These are phyloP conservation scores for Cucurbita argyrosperma DNA, from an alignment of 306 rosid genomes.

Conservation along the genomic window DNA sequence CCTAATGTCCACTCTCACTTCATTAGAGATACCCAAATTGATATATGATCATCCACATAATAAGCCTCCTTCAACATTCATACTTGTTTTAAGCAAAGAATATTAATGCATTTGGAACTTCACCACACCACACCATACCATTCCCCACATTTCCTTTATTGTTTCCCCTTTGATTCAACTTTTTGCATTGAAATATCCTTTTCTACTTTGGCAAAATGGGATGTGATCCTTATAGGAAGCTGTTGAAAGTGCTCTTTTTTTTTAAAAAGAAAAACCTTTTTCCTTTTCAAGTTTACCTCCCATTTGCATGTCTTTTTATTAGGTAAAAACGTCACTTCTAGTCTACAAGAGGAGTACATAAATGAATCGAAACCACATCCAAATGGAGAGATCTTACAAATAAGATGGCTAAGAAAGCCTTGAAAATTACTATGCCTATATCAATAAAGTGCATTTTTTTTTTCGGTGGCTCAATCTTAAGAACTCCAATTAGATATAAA, in stretches of 20 bases:
- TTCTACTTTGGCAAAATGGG: not conserved
- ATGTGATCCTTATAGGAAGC: constrained; percentile 3
- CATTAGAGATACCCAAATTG: not conserved
- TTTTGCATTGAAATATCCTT: not conserved
- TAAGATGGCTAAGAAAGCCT: too few species aligned
- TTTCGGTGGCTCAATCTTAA: too few species aligned
- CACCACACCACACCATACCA: not conserved
- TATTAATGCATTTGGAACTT: not conserved
- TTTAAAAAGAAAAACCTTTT: not conserved
- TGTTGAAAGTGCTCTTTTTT: not conserved
- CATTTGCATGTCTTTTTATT: constrained; percentile 1
- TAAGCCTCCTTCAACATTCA: not conserved
- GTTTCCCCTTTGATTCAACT: not conserved
- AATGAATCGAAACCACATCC: too few species aligned
- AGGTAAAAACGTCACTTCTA: not conserved
- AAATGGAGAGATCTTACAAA: too few species aligned
- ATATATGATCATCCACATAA: not conserved
- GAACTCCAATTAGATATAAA: too few species aligned
- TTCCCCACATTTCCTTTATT: not conserved
- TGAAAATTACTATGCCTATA: too few species aligned
- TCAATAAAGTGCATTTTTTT: too few species aligned
- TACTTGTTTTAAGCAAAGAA: not conserved
- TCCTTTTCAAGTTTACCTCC: constrained; percentile 1
- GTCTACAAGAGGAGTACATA: too few species aligned
- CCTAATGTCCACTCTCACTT: not conserved